Base-by-base conservation (phyloP, 208 protist genomes). In the Crithidia expoeki region DNA sequence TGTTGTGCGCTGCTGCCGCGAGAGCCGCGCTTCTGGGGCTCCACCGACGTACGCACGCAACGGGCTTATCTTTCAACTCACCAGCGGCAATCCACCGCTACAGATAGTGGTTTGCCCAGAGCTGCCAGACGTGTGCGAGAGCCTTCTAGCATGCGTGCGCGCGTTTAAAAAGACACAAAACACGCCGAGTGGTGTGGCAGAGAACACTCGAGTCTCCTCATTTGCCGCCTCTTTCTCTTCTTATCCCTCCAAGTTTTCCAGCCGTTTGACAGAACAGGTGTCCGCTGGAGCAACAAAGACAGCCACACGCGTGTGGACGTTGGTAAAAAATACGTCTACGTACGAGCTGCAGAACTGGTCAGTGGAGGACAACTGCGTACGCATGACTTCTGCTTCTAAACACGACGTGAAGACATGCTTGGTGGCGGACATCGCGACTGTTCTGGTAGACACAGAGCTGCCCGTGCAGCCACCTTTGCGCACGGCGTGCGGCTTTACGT, bases 71-170 rank as follows among this genome's bases (percentile, higher is more conserved):
- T 56, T 94, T 27, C 73, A 78, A 30, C 50, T 94, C 33, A 77
- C 81, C 14, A 38, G 36, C 0, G 83, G 60, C 16, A 46, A 70
- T 4, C 62, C 79, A 16, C 76, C 85, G 42, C 34, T 94, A 67
- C 42, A 77, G 21, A 50, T 94, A 9, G 53, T 82, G 0, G 42
- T 94, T 30, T 94, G 83, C 62, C 57, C 76, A 2, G 83, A 91
- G 56, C 14, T 38, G 9, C 21, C 50, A 0, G 58, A 79, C 17
- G 62, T 76, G 32, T 65, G 79, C 4, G 63, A 86, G 49, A 68
- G 59, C 2, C 68, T 94, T 14, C 69, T 88, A 0, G 16, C 52
- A 4, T 53, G 68, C 28, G 76, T 69, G 46, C 74, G 79, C n/a
- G 52, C 32, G 19, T 84, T 65, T 72, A 17, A 68, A 10, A 34